These are phyloP conservation scores for Candida ficus DNA, from an alignment of 805 yeast genomes.

Conservation along the genomic window DNA sequence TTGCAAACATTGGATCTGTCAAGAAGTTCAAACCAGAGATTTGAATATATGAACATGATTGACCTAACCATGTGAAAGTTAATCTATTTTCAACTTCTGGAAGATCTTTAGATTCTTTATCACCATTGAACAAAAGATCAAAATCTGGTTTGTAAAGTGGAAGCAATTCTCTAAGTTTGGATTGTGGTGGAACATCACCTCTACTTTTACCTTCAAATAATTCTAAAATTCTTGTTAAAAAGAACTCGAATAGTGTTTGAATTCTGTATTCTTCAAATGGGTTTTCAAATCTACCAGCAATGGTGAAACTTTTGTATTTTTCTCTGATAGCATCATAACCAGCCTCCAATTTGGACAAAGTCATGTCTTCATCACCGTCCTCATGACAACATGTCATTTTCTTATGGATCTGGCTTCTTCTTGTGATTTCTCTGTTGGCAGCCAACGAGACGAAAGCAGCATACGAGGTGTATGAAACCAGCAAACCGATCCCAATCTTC, in stretches of 20 bases:
- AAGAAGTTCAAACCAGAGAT: constrained; percentile 66
- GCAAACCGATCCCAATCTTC: constrained; percentile 25
- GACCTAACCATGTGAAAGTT: constrained; percentile 89
- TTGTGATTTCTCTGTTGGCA: constrained; percentile 49
- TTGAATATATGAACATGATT: constrained; percentile 75
- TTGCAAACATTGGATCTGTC: constrained; percentile 79
- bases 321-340: constrained; percentile 17
- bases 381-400: constrained; percentile 7
- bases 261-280: constrained; percentile 89
- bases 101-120: constrained; percentile 16
- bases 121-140: constrained; percentile 18
- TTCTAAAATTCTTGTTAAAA: constrained; percentile 67
- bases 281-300: constrained; percentile 79
- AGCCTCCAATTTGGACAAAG: constrained; percentile 1
- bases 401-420: constrained; percentile 31
- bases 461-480: constrained; percentile 54
- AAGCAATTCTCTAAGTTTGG: constrained; percentile 47
- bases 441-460: constrained; percentile 55
- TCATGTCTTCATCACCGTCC: background rate
- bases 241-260: constrained; percentile 84
- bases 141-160: constrained; percentile 53
- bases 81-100: constrained; percentile 42
- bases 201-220: constrained; percentile 54
- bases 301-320: constrained; percentile 42
- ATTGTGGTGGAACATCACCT: constrained; percentile 48